Evolutionary conservation across 768 basidiomycete genomes (phyloP), one percentile per base, ranked within the genome.

Genomic region (Mycena rebaudengoi): DNA sequence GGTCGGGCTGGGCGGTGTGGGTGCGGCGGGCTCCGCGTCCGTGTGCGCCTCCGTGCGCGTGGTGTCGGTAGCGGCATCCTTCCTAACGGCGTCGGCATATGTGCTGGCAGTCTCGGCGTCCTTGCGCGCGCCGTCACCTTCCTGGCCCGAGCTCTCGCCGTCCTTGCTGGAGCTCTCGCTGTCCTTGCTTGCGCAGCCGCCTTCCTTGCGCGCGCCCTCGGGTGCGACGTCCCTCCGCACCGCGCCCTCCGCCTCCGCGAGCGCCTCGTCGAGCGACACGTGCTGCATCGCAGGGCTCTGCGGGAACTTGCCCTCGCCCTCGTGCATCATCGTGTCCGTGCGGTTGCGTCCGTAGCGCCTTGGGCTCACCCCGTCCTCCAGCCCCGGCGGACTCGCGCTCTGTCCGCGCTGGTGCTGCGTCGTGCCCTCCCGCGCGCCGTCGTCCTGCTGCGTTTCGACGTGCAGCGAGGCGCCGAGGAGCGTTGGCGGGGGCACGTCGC

Each of bases 281-380:
- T 44, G 45, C 14, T 64, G 58, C 53, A 28, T 58, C 30, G 67
- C 60, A 14, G 64, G 58, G 40, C 58, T 65, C 12, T 16, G 44
- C 12, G 5, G 64, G 64, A 53, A 65, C 61, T 12, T 62, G 62
- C 29, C 80, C 84, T 62, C 60, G 28, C 62, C 62, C 54, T 68
- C 66, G 72, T 82, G 81, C 44, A 87, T 80, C 86, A 87, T 87
- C 7, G 86, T 87, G 60, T 86, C 86, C 18, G 85, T 86, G 41
- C 85, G 75, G 66, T 65, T 79, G 23, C 85, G 79, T 12, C 85
- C 80, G 26, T 73, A 65, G 46, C 67, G 74, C 3, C 80, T 74
- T 41, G 80, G 76, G 57, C 76, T 78, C 35, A 70, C 14, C 37
- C 21, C 49, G 25, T 55, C 60, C 10, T 63, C 18, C 20, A 69